phyloP scores from a whole-genome alignment of 768 basidiomycete genomes.

The Royoungia palumana region DNA sequence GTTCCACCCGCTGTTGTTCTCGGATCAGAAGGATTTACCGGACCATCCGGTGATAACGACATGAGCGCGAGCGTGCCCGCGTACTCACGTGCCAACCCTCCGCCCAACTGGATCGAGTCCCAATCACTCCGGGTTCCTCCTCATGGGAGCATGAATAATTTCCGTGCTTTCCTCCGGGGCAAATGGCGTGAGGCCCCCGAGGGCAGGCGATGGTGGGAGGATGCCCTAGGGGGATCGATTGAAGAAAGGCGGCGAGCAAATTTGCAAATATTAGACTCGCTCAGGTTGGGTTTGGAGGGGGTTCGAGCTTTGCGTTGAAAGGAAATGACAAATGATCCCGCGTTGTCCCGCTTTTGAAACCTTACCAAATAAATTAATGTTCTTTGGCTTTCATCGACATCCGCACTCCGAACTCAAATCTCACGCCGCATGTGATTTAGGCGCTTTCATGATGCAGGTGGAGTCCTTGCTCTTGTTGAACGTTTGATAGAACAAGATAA shows the following conservation, averaged over 20 bases:
- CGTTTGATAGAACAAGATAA: too few species aligned
- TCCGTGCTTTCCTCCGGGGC: conserved; percentile 46
- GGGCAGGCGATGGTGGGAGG: conserved; percentile 67
- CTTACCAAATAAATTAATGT: too few species aligned
- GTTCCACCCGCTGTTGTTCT: conserved; percentile 65
- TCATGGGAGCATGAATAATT: conserved; percentile 17
- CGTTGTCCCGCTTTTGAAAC: too few species aligned
- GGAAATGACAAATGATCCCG: neutral
- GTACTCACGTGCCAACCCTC: conserved; percentile 33
- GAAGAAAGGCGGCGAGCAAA: conserved; percentile 37
- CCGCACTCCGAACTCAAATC: too few species aligned
- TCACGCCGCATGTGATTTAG: too few species aligned
- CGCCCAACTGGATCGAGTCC: conserved; percentile 25
- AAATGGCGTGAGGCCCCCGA: conserved; percentile 62
- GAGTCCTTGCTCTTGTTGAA: too few species aligned
- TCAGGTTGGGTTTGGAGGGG: conserved; percentile 24
- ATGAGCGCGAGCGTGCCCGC: neutral
- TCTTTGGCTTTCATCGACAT: too few species aligned
- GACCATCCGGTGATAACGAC: conserved; percentile 11
- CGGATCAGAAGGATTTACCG: conserved; percentile 54
- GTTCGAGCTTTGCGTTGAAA: conserved; percentile 7
- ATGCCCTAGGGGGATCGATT: conserved; percentile 47
- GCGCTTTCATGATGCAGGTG: too few species aligned
- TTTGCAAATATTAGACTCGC: conserved; percentile 18
- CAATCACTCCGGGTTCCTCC: conserved; percentile 24